Percentiles rank a stretch among this genome's conserved stretches.
Conservation (phyloP, 163 green algal species). For the Chloroidium sp. region DNA sequence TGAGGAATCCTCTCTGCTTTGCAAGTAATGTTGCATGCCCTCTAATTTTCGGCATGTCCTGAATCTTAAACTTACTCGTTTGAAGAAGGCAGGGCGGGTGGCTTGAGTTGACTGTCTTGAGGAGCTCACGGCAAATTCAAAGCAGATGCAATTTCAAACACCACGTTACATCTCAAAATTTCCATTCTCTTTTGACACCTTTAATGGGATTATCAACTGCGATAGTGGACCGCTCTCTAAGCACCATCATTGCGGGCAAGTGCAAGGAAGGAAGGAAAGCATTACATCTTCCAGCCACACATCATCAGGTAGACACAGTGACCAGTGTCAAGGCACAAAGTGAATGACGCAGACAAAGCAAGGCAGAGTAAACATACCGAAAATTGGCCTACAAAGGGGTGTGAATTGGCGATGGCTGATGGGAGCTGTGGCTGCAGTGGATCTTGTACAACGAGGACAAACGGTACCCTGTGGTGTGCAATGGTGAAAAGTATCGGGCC, state of each 20-base stretch:
- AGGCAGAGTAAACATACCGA: too few species aligned
- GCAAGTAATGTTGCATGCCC: too few species aligned
- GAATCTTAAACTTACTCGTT: too few species aligned
- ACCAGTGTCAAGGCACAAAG: not conserved
- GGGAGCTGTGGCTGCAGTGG: slow-evolving; percentile 37
- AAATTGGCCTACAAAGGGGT: not conserved
- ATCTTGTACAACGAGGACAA: slow-evolving; percentile 51
- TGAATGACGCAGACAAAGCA: not conserved
- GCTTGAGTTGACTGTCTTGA: too few species aligned
- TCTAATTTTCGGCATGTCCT: too few species aligned
- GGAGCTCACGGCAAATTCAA: too few species aligned
- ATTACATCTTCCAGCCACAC: not conserved
- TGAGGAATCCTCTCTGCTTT: too few species aligned
- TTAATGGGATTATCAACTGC: too few species aligned
- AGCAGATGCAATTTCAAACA: too few species aligned
- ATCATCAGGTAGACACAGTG: not conserved
- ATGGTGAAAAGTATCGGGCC: slow-evolving; percentile 42
- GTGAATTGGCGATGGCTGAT: not conserved
- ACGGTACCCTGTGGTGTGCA: slow-evolving; percentile 44
- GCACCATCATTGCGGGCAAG: not conserved
- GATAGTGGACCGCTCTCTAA: not conserved
- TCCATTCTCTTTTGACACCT: too few species aligned
- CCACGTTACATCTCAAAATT: too few species aligned
- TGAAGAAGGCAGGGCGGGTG: too few species aligned
- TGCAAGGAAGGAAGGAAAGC: not conserved